Conservation (phyloP, 2,329 filamentous ascomycete species). For the Myriangium duriaei region DNA sequence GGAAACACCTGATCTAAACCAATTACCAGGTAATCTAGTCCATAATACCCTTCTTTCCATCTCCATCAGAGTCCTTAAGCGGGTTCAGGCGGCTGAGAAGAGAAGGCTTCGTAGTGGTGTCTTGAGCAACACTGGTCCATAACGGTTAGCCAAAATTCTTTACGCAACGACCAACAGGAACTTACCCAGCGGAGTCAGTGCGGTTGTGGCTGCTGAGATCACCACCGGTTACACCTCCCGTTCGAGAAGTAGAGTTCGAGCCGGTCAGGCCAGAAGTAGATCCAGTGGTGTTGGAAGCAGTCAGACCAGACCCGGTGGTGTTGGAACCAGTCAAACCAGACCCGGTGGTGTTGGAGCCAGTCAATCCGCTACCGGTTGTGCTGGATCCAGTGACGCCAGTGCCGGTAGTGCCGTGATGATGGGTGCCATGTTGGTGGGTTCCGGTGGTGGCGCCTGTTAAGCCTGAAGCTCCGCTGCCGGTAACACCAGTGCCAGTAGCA, state of each 20-base stretch:
- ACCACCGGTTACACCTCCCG: too few species aligned
- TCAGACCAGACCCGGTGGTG: conserved; percentile 5
- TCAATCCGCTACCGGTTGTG: conserved; percentile 2
- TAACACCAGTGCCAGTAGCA: conserved; percentile 8
- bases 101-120: conserved; percentile 30
- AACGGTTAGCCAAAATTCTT: too few species aligned
- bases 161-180: too few species aligned
- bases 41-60: conserved; percentile 45
- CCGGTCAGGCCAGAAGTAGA: conserved; percentile 13
- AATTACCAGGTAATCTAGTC: conserved; percentile 24
- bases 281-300: conserved; percentile 8
- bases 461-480: conserved; percentile 10
- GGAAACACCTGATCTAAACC: background rate
- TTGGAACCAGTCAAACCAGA: conserved; percentile 6
- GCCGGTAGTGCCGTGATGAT: conserved; percentile 5
- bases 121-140: too few species aligned
- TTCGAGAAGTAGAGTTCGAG: too few species aligned
- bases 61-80: conserved; percentile 38
- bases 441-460: background rate
- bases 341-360: conserved; percentile 9
- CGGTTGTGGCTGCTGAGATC: conserved; percentile 4
- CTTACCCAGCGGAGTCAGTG: conserved; percentile 1
- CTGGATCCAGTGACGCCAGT: background rate
- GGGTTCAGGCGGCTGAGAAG: conserved; percentile 45
- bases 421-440: conserved; percentile 2